Evolutionary conservation across 768 basidiomycete genomes (phyloP).

Genomic region (Rhodotorula toruloides): DNA sequence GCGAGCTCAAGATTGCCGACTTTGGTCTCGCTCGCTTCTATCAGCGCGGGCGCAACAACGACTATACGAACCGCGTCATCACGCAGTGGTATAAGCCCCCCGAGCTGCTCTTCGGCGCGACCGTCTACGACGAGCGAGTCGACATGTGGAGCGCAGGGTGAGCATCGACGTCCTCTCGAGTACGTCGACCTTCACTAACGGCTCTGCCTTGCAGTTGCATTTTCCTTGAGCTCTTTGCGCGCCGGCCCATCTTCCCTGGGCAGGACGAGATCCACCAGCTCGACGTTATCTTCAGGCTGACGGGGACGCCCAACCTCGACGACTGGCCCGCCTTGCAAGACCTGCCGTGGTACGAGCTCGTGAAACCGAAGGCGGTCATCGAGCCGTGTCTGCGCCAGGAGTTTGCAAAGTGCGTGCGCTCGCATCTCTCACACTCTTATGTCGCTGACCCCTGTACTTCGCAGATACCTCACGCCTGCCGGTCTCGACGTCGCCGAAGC

Average conservation of each 20-base stretch:
- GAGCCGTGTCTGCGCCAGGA: slow-evolving; percentile 68
- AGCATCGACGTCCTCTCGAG: slow-evolving; percentile 89
- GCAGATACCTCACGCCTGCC: slow-evolving; percentile 71
- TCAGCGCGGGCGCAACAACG: slow-evolving; percentile 77
- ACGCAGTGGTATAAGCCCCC: slow-evolving; percentile 98
- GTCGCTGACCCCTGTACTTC: neutral
- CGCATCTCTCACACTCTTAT: neutral
- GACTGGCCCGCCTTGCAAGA: slow-evolving; percentile 72
- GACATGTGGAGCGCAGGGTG: slow-evolving; percentile 99
- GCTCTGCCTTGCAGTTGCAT: slow-evolving; percentile 66
- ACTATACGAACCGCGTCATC: slow-evolving; percentile 99
- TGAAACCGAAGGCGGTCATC: slow-evolving; percentile 76
- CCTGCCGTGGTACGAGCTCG: slow-evolving; percentile 97
- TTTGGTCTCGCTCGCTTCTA: slow-evolving; percentile 97
- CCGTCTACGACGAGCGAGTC: slow-evolving; percentile 92
- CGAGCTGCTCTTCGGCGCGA: slow-evolving; percentile 88
- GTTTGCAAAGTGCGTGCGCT: slow-evolving; percentile 72
- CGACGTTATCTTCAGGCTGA: slow-evolving; percentile 80
- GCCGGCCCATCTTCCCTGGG: slow-evolving; percentile 95
- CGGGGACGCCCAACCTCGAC: slow-evolving; percentile 66
- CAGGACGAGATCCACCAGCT: slow-evolving; percentile 97
- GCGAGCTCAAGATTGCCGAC: slow-evolving; percentile 92
- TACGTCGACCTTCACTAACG: slow-evolving; percentile 54
- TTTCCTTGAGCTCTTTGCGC: slow-evolving; percentile 93
- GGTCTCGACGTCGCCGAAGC: slow-evolving; percentile 80